Conservation (phyloP, 495 filamentous ascomycete genomes). For the Pyrenula aspistea region DNA sequence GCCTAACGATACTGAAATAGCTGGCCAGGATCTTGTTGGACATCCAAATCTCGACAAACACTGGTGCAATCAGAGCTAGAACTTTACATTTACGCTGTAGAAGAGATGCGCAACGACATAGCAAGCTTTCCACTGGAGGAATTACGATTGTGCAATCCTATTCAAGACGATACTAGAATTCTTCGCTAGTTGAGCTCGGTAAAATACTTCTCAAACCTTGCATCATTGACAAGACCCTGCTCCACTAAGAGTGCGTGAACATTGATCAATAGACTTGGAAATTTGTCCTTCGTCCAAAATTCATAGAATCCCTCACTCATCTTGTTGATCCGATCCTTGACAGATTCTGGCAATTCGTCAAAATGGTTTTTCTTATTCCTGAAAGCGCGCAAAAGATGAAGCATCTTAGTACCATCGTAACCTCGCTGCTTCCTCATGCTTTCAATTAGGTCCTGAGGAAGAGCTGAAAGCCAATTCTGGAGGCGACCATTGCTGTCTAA, state of each 20-base stretch:
- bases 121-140: too few relatives aligned
- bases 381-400: slow-evolving; percentile 80
- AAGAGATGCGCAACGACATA: too few relatives aligned
- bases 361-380: slow-evolving; percentile 96
- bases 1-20: too few relatives aligned
- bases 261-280: slow-evolving; percentile 70
- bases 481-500: slow-evolving; percentile 20
- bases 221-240: slow-evolving; percentile 47
- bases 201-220: slow-evolving; percentile 71
- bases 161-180: too few relatives aligned
- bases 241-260: slow-evolving; percentile 66
- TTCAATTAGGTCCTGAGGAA: slow-evolving; percentile 75
- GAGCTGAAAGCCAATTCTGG: slow-evolving; percentile 59
- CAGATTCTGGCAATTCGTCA: slow-evolving; percentile 71
- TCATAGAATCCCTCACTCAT: slow-evolving; percentile 74
- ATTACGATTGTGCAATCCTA: too few relatives aligned
- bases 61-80: too few relatives aligned
- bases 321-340: slow-evolving; percentile 69
- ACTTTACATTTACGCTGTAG: too few relatives aligned
- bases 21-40: too few relatives aligned
- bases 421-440: slow-evolving; percentile 88
- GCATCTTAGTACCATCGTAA: slow-evolving; percentile 69
- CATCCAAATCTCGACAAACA: too few relatives aligned
- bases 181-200: slow-evolving; percentile 19
- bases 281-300: slow-evolving; percentile 67